Conservation (phyloP, 129 eudicot genomes). For the Flaveria sonorensis region DNA sequence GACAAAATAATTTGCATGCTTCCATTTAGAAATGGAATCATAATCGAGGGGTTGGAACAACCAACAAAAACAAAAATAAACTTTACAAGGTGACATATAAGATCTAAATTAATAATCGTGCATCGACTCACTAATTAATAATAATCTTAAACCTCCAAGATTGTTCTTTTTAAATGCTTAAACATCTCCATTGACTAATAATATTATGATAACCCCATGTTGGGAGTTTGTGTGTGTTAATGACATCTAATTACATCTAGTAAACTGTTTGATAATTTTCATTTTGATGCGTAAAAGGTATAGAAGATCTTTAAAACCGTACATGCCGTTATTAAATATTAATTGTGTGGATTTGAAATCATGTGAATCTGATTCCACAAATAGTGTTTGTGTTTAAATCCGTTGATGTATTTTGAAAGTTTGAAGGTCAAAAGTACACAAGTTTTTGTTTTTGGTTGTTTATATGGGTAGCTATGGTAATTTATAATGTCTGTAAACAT, state of each 20-base stretch:
- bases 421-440: background rate
- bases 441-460: background rate
- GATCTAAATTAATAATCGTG: background rate
- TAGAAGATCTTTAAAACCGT: background rate
- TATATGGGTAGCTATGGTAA: background rate
- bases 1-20: conserved; percentile 31
- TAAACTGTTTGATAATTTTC: background rate
- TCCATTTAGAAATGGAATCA: conserved; percentile 32
- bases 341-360: too few relatives aligned
- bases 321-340: too few relatives aligned
- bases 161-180: conserved; percentile 7
- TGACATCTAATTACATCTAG: background rate
- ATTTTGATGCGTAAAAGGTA: background rate
- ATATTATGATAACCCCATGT: background rate
- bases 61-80: conserved; percentile 27
- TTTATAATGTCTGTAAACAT: too few relatives aligned
- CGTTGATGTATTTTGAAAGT: background rate
- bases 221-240: background rate
- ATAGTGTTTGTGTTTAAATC: background rate
- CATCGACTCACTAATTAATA: background rate
- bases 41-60: conserved; percentile 33
- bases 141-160: background rate
- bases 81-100: conserved; percentile 27
- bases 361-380: background rate
- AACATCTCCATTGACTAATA: background rate